phyloP scores from a whole-genome alignment of 2,329 filamentous ascomycete genomes.

The Huntiella abstrusa region DNA sequence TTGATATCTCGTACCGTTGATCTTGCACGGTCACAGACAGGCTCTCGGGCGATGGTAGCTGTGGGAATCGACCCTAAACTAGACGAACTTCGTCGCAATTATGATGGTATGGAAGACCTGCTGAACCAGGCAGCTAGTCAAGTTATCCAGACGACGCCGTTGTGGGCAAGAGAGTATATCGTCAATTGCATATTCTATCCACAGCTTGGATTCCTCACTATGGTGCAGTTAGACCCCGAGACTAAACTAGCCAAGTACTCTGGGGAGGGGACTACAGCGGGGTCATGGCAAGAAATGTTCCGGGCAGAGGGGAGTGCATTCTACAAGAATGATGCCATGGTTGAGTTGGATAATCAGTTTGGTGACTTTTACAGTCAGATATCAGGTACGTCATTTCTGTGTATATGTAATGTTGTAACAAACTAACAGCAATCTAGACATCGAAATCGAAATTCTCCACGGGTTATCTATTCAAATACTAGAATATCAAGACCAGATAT shows the following conservation, averaged over 20 bases:
- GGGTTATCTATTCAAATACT: constrained; percentile 53
- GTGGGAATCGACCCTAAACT: constrained; percentile 53
- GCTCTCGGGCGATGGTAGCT: constrained; percentile 54
- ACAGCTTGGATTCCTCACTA: constrained; percentile 76
- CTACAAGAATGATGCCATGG: constrained; percentile 74
- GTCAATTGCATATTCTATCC: constrained; percentile 77
- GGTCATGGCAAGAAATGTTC: constrained; percentile 64
- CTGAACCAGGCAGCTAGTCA: constrained; percentile 47
- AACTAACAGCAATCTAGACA: constrained; percentile 32
- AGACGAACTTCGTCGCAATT: constrained; percentile 58
- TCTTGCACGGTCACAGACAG: constrained; percentile 35
- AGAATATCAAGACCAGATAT: constrained; percentile 45
- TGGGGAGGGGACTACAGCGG: constrained; percentile 39
- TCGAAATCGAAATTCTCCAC: constrained; percentile 78
- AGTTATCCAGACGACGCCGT: constrained; percentile 44
- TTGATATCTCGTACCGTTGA: constrained; percentile 6
- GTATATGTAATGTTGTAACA: neutral
- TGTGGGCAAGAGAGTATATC: constrained; percentile 32
- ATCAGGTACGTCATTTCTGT: constrained; percentile 36
- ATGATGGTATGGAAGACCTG: constrained; percentile 58
- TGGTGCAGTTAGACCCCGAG: constrained; percentile 40
- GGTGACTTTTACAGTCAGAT: constrained; percentile 78
- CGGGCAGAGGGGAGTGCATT: constrained; percentile 51
- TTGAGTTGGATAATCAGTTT: constrained; percentile 58
- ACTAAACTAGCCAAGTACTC: constrained; percentile 33